Base-by-base conservation (phyloP, 305 asterid species). In the Ajuga reptans region DNA sequence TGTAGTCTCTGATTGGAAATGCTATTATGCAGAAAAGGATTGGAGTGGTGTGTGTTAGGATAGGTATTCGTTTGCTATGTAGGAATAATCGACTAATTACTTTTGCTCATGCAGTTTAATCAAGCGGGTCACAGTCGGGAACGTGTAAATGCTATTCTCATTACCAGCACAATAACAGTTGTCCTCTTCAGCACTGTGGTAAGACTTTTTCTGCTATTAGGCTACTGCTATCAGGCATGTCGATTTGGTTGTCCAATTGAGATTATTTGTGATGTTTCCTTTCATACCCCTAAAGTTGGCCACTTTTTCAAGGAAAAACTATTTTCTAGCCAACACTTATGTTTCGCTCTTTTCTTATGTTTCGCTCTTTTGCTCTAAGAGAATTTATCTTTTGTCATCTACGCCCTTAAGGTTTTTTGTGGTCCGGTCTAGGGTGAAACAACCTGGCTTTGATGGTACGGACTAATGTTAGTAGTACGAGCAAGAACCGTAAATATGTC, bases 151-250 rank as follows among this genome's bases (percentile, higher is more conserved):
- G 92, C 99, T 33, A 75, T 91, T 71, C 66, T 90, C 95, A 91
- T 93, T 79, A 93, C 99, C 57, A 93, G 97, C 72, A 93, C 99
- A 15, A 93, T 93, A 62, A 89, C 91, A 54, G 94, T 93, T 63
- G 99, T 93, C 77, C 99, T 93, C 66, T 82, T 91, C 84, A 93
- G 96, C 89, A 93, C 96, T 51, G 84, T 87, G 87, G 97, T 91
- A 89, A 77, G 89, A 63, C 62, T 65, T 68, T 66, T 68, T 68
- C 61, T 42, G 33, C 63, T 57, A 66, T 34, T 45, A n/a, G 73
- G 18, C 54, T 49, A 47, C 63, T 12, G 11, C 27, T 21, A 14
- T 36, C 18, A 31, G 17, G 9, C 1, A 0, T 0, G 7, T 9
- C 3, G 3, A 6, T 68, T 55, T 1, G 50, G 43, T 61, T 7